These are phyloP conservation scores for Apophysomyces trapeziformis DNA, from an alignment of 371 early-diverging fungal species.

Conservation along the genomic window DNA sequence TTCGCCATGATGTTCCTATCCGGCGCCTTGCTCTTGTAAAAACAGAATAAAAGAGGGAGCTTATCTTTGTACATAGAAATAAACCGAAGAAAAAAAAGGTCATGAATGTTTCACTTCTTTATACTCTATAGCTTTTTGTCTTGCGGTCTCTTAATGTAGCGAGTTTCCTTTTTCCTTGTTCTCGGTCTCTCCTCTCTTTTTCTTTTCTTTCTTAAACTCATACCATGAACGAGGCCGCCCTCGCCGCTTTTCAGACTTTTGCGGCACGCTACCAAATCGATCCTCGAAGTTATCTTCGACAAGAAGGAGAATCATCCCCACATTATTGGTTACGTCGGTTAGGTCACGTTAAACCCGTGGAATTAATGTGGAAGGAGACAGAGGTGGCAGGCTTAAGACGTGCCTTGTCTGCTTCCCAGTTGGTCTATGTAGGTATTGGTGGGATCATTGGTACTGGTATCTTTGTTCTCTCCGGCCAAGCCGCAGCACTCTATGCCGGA, in stretches of 20 bases:
- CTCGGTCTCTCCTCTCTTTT: background rate
- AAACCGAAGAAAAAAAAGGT: background rate
- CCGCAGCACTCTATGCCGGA: constrained; percentile 75
- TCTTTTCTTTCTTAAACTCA: background rate
- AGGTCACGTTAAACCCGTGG: constrained; percentile 55
- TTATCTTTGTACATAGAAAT: background rate
- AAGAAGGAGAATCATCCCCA: constrained; percentile 36
- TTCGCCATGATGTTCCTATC: background rate
- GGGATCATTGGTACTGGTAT: constrained; percentile 74
- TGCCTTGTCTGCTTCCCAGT: constrained; percentile 42
- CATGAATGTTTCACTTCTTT: too few species aligned
- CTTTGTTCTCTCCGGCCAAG: constrained; percentile 63
- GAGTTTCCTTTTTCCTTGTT: background rate
- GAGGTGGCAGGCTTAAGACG: constrained; percentile 48
- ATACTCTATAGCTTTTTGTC: background rate
- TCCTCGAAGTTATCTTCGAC: constrained; percentile 37
- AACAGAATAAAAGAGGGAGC: background rate
- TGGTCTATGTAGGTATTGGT: constrained; percentile 64
- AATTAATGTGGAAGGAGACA: constrained; percentile 47
- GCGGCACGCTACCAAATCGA: constrained; percentile 21
- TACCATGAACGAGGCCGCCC: background rate
- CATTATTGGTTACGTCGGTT: constrained; percentile 48
- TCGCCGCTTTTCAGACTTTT: background rate
- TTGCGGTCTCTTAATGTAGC: background rate
- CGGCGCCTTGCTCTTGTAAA: background rate